Base-by-base conservation (phyloP, 192 early-diverging fungal species). In the Linnemannia elongata region DNA sequence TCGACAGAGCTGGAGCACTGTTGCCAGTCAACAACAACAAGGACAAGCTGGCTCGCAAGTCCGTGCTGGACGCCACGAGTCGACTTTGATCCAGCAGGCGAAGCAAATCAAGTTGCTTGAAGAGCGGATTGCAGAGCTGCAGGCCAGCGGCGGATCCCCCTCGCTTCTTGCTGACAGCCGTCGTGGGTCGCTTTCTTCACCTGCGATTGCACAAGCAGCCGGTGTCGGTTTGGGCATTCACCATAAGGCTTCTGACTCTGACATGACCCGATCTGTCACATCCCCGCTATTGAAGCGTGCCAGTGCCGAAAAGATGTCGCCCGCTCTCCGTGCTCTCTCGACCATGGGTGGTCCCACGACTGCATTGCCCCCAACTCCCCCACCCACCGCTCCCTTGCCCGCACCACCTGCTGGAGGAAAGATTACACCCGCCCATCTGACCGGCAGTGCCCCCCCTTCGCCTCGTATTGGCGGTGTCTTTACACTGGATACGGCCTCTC, bases 101-200 rank as follows among this genome's bases (percentile, higher is more conserved):
- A 82, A 72, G 44, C 74, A 85, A 17, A 88, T 90, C 69, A 90
- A 90, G 78, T 4, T 82, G 22, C 70, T 88, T 8, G 82, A 88
- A 54, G 89, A 90, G 30, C 45, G 73, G 54, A 81, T 88, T 44
- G 44, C 80, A 15, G 89, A 90, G 52, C 69, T 90, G 24, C 86
- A 90, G 52, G 78, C 35, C 42, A 60, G 49, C n/a, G 69, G 39
- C 68, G 73, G 77, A 57, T 42, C 88, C 44, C 70, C 76, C n/a
- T 35, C n/a, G 76, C 60, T 47, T 17, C 69, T 71, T 49, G 71
- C 54, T 13, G 74, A 72, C 49, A 78, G 74, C 54, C 60, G 78
- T 18, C 74, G 68, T 49, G 69, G 78, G 57, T 55, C 63, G 17
- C 69, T 78, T 18, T 55, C 78, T 17, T 71, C 39, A n/a, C 49